A percentile compares a stretch with the other conserved stretches of the same genome.
Conservation (phyloP, 805 yeast genomes). For the Sugiyamaella boreocaroliniensis region DNA sequence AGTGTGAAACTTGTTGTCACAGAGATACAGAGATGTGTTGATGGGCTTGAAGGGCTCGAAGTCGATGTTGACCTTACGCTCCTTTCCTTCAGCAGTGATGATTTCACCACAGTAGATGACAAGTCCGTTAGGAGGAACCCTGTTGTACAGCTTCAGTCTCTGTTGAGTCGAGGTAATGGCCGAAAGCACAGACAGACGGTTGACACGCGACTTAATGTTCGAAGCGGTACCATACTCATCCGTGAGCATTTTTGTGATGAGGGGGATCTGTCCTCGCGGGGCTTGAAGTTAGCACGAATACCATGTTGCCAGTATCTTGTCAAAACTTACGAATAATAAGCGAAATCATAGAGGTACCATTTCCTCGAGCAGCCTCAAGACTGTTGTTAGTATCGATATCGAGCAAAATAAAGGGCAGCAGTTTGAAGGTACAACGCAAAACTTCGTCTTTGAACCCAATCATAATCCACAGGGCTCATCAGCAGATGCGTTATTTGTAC, state of each 20-base stretch:
- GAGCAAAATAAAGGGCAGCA: neutral
- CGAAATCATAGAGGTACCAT: slow-evolving; percentile 98
- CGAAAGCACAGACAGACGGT: slow-evolving; percentile 87
- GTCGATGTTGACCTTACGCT: slow-evolving; percentile 91
- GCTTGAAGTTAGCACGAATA: slow-evolving; percentile 28
- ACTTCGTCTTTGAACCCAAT: no score
- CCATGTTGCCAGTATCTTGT: neutral
- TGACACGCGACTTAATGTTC: slow-evolving; percentile 95
- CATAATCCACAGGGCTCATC: no score
- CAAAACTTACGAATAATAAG: slow-evolving; percentile 55
- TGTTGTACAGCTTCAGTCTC: slow-evolving; percentile 80
- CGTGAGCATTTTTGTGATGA: slow-evolving; percentile 82
- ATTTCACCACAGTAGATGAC: slow-evolving; percentile 99
- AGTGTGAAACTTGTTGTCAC: slow-evolving; percentile 98
- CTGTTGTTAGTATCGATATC: slow-evolving; percentile 49
- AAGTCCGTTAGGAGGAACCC: slow-evolving; percentile 90
- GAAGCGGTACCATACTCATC: slow-evolving; percentile 99
- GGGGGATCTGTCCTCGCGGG: slow-evolving; percentile 88
- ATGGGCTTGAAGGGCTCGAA: slow-evolving; percentile 99
- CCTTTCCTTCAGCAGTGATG: slow-evolving; percentile 93
- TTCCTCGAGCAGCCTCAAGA: slow-evolving; percentile 89
- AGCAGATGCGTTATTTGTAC: no score
- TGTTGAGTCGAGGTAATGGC: slow-evolving; percentile 99
- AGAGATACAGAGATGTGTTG: slow-evolving; percentile 89
- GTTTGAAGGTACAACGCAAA: neutral